phyloP scores from a whole-genome alignment of 139 green algal species.

The Coelastrella sp. region DNA sequence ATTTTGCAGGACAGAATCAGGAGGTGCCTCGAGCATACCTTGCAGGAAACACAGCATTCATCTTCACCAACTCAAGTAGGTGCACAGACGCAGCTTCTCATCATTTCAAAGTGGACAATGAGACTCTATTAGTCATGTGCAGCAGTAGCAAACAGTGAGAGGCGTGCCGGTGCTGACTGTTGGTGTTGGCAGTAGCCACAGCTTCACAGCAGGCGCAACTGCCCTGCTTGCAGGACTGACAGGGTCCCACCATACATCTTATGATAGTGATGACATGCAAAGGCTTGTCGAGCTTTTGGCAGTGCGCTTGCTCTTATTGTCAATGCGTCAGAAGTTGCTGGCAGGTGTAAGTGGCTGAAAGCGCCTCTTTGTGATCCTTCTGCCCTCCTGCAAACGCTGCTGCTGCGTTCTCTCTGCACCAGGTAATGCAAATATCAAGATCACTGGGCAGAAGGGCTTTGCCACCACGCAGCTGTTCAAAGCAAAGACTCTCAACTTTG shows the following conservation, averaged over 20 bases:
- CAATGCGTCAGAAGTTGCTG: too few relatives aligned
- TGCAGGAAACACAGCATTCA: conserved; percentile 67
- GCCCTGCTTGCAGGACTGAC: too few relatives aligned
- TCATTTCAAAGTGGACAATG: neutral
- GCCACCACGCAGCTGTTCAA: conserved; percentile 94
- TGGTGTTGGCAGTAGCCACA: too few relatives aligned
- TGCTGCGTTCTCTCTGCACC: neutral
- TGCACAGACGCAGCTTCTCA: neutral
- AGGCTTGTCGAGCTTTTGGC: too few relatives aligned
- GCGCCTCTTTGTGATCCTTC: too few relatives aligned
- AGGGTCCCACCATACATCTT: too few relatives aligned
- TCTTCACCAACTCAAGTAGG: conserved; percentile 74
- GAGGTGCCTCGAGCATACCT: conserved; percentile 67
- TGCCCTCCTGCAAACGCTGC: neutral
- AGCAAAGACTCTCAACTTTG: conserved; percentile 95
- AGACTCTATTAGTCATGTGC: too few relatives aligned
- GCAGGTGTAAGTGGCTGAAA: neutral
- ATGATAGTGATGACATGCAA: neutral
- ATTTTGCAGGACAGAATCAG: conserved; percentile 9
- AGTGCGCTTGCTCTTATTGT: too few relatives aligned
- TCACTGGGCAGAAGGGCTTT: conserved; percentile 82
- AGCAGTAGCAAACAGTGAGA: too few relatives aligned
- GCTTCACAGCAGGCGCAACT: too few relatives aligned
- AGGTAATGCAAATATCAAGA: conserved; percentile 75
- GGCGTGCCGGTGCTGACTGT: too few relatives aligned